Evolutionary conservation across 768 basidiomycete genomes (phyloP), one percentile per base, ranked within the genome.

Genomic region (Clitopilus passeckerianus): DNA sequence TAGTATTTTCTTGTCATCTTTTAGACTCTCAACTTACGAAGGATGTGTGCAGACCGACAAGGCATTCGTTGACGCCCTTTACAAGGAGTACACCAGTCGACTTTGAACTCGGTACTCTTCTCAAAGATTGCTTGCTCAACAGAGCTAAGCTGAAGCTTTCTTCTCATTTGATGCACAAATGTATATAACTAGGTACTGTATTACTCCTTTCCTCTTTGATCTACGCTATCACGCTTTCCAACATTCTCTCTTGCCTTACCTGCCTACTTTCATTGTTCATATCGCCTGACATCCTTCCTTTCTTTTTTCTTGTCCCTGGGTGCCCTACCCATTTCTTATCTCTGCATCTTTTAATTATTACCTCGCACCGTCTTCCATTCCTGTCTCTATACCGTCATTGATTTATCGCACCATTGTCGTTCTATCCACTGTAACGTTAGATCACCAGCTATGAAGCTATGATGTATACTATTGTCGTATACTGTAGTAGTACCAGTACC

Each of bases 61-160:
- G 63, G 71, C 75, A 15, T 90, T 90, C 64, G 86, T 86, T 60
- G 86, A 90, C 63, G 71, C 74, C 37, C 76, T 88, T 52, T 86
- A 78, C 74, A 76, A 74, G 59, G 80, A 83, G 46, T 89, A 87
- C 60, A 70, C 65, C 27, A 65, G 60, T 56, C 62, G 66, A 50
- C 37, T 50, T 50, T 50, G 46, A 50, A 22, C 20, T 50, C 27
- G 4, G 27, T 30, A 30, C 27, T 7, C 27, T 30, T 7, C 27
- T 30, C 27, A 30, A 30, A 3, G 4, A 30, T 30, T 30, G 27
- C 27, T 30, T 30, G 27, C 27, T 30, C 27, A 30, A 30, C 27
- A 30, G 27, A 30, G 27, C 27, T 30, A 4, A 30, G 27, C 27
- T 30, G 27, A 30, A 30, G 27, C 27, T 30, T 30, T 30, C 27